Conservation (phyloP, 768 basidiomycete genomes). For the Cyclocybe cylindracea region DNA sequence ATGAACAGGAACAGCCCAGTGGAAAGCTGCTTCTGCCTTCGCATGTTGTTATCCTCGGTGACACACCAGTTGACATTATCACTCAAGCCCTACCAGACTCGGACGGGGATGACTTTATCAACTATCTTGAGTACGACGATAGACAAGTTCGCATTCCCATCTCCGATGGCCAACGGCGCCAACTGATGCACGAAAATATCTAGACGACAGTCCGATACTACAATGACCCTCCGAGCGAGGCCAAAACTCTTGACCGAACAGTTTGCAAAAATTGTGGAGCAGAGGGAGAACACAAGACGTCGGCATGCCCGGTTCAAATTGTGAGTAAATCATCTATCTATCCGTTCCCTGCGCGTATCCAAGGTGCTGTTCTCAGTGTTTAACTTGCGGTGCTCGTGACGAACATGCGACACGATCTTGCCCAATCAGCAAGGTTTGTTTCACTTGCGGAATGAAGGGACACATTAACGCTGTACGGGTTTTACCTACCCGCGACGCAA, state of each 20-base stretch:
- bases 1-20: background rate
- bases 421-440: slow-evolving; percentile 81
- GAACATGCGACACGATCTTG: slow-evolving; percentile 79
- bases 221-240: slow-evolving; percentile 44
- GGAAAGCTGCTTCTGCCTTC: slow-evolving; percentile 59
- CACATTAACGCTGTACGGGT: slow-evolving; percentile 66
- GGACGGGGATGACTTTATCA: slow-evolving; percentile 69
- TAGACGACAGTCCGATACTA: slow-evolving; percentile 70
- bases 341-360: background rate
- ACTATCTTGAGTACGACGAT: slow-evolving; percentile 77
- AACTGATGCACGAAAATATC: background rate
- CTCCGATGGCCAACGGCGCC: background rate
- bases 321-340: slow-evolving; percentile 41
- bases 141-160: slow-evolving; percentile 42
- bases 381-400: slow-evolving; percentile 79
- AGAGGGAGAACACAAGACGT: slow-evolving; percentile 69
- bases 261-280: slow-evolving; percentile 81
- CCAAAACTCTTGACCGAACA: slow-evolving; percentile 42
- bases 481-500: background rate
- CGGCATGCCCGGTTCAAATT: slow-evolving; percentile 70
- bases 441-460: slow-evolving; percentile 81
- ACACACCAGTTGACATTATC: slow-evolving; percentile 47
- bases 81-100: slow-evolving; percentile 38
- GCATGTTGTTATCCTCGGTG: slow-evolving; percentile 65
- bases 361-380: slow-evolving; percentile 48